Conservation (phyloP, 31 red algal genomes). For the Asparagopsis taxiformis region DNA sequence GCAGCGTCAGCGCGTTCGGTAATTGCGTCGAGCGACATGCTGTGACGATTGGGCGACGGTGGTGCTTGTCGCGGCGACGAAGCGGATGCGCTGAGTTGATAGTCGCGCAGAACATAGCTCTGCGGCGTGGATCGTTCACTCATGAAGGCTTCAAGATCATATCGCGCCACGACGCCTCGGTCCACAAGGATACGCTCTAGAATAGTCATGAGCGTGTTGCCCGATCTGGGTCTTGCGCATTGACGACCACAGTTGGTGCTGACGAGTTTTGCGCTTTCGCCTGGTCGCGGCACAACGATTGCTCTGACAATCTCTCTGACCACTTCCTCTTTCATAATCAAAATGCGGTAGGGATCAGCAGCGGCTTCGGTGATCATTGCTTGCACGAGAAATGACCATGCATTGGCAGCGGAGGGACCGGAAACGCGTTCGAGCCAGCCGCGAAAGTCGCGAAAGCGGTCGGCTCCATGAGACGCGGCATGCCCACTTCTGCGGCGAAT, state of each 20-base stretch:
- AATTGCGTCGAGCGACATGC: slow-evolving; percentile 16
- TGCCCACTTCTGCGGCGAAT: neutral
- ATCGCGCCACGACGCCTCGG: neutral
- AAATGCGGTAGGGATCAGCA: neutral
- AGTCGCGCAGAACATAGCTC: neutral
- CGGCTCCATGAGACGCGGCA: neutral
- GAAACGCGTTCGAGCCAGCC: neutral
- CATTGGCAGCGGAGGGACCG: neutral
- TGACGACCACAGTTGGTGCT: neutral
- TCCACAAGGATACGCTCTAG: neutral
- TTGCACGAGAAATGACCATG: neutral
- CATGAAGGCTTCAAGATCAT: slow-evolving; percentile 33
- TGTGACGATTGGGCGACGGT: neutral
- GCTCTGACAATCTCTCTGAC: neutral
- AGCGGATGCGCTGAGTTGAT: neutral
- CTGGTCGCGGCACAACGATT: neutral
- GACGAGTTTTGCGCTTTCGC: neutral
- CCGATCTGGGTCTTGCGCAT: neutral
- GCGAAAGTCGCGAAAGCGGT: slow-evolving; percentile 1
- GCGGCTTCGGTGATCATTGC: neutral
- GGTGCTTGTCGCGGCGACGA: neutral
- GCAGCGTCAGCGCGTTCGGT: neutral
- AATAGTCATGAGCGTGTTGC: neutral
- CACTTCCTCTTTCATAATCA: neutral
- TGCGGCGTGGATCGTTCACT: slow-evolving; percentile 14